Base-by-base conservation (phyloP, 352 stramenopile genomes). In the Bremia lactucae region DNA sequence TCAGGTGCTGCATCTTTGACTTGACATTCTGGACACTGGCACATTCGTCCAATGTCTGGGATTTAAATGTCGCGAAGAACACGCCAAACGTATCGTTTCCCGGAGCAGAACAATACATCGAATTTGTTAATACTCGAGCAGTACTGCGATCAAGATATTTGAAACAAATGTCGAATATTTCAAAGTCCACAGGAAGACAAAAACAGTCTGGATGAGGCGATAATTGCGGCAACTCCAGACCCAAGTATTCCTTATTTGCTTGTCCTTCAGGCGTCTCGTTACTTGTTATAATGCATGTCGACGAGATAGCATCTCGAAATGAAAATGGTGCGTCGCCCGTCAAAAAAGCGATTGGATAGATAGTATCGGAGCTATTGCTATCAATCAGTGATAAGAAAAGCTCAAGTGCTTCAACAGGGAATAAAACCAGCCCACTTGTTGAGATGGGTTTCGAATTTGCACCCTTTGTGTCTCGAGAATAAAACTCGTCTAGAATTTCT, bases 121-220 rank as follows among this genome's bases (percentile, higher is more conserved):
- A 34, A 1, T 18, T 44, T 10, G 37, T 42, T 8, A 22, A 60
- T 2, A 58, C 31, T 0, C 16, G 39, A 21, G 25, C 0, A 23
- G 4, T 19, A 11, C 6, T 51, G 16, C 13, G 14, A 8, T 40
- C 36, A 5, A 74, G 46, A 18, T 56, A 35, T 7, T 63, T 14
- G 22, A 84, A 58, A 20, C 79, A 73, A 2, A 65, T 13, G 19
- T 63, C 34, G 8, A 90, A 53, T 21, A 87, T 65, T 35, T 80
- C 68, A 21, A 90, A 84, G 47, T 90, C 78, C 0, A 87, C 67
- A 8, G 78, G 75, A 11, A 90, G 57, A 23, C 78, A 90, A 40
- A 90, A 90, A 21, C 78, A 91, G 18, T 91, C 71, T 11, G 75
- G 75, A 25, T 87, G 73, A 6, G 78, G 78, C 21, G 74, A 87